phyloP scores from a whole-genome alignment of 345 rosid species.

The Corchorus capsularis region DNA sequence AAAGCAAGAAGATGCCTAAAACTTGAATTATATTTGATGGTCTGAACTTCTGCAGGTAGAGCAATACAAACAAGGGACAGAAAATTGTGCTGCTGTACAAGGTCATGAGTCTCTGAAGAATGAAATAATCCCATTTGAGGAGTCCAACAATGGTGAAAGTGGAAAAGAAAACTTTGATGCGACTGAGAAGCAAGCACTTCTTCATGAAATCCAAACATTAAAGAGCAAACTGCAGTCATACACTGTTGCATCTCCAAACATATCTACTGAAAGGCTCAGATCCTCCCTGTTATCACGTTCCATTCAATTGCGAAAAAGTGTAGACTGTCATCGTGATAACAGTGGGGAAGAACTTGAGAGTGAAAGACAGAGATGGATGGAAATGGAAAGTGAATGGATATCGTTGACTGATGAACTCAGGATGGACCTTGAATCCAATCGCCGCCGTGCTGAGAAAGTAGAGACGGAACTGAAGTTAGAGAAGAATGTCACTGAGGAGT shows the following conservation, averaged over 20 bases:
- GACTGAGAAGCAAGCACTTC: constrained; percentile 79
- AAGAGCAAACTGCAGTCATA: constrained; percentile 59
- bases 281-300: constrained; percentile 74
- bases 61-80: constrained; percentile 51
- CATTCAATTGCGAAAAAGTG: constrained; percentile 59
- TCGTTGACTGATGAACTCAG: constrained; percentile 86
- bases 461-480: constrained; percentile 69
- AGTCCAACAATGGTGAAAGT: constrained; percentile 10
- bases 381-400: constrained; percentile 98
- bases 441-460: constrained; percentile 71
- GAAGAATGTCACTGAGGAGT: constrained; percentile 68
- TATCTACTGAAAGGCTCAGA: constrained; percentile 64
- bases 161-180: constrained; percentile 36
- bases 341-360: constrained; percentile 63
- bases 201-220: constrained; percentile 73
- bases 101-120: constrained; percentile 30
- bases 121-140: constrained; percentile 25
- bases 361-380: constrained; percentile 85
- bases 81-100: constrained; percentile 27
- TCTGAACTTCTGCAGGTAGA: constrained; percentile 50
- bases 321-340: constrained; percentile 32
- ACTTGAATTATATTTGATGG: constrained; percentile 11
- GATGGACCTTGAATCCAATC: constrained; percentile 73
- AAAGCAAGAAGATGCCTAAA: neutral
- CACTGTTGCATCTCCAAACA: constrained; percentile 44